Percentiles rank a stretch among this genome's conserved stretches.
Conservation (phyloP, 768 basidiomycete species). For the Cyathus striatus region DNA sequence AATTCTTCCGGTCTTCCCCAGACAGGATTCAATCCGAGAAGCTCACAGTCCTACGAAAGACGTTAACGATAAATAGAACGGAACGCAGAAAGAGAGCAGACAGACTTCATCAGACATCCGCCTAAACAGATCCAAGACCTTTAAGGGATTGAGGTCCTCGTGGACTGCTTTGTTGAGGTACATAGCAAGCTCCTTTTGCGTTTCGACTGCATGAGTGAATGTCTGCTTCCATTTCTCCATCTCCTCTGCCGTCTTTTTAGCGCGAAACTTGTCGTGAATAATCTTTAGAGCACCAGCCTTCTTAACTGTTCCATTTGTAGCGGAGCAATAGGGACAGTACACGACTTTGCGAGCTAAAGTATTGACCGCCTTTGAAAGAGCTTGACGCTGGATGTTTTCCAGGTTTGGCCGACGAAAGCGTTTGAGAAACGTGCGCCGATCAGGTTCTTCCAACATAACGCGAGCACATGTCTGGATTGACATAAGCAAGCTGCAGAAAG, state of each 20-base stretch:
- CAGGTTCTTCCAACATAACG: constrained; percentile 82
- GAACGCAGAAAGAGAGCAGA: background rate
- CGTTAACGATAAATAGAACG: background rate
- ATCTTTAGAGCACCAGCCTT: constrained; percentile 94
- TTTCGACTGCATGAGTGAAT: constrained; percentile 77
- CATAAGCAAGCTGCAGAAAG: constrained; percentile 5
- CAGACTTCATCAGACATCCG: constrained; percentile 86
- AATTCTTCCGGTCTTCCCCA: constrained; percentile 95
- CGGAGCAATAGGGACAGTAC: constrained; percentile 89
- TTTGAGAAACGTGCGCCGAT: constrained; percentile 78
- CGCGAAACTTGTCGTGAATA: constrained; percentile 95
- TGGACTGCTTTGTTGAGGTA: constrained; percentile 84
- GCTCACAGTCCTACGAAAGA: constrained; percentile 87
- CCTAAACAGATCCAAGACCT: constrained; percentile 88
- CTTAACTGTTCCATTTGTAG: constrained; percentile 94
- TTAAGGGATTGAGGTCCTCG: constrained; percentile 93
- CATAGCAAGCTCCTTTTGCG: constrained; percentile 80
- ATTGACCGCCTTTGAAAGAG: constrained; percentile 81
- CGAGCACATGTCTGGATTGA: constrained; percentile 81
- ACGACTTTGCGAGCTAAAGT: constrained; percentile 83
- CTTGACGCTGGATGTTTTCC: constrained; percentile 87
- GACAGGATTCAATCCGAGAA: constrained; percentile 84
- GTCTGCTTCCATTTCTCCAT: constrained; percentile 84
- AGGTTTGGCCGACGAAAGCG: constrained; percentile 88
- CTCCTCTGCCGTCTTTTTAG: constrained; percentile 87